Percentiles rank a stretch among this genome's conserved stretches.
phyloP scores from a whole-genome alignment of 164 flowering plant species.

The Chloranthus sessilifolius region DNA sequence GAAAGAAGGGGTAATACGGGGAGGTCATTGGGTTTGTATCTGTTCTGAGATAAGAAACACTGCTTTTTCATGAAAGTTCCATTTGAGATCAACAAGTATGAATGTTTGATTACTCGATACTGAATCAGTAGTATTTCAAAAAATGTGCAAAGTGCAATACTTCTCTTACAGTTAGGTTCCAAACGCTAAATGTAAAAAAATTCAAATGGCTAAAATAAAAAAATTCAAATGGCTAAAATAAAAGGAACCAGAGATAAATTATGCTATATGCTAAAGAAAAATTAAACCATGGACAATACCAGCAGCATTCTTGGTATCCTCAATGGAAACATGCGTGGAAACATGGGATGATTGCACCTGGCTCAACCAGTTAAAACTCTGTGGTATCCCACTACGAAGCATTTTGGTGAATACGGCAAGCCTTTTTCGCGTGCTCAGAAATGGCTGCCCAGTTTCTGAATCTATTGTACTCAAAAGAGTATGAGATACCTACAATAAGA shows the following conservation, averaged over 20 bases:
- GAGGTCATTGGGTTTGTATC: too few relatives aligned
- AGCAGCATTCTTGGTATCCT: constrained; percentile 25
- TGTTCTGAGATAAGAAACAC: too few relatives aligned
- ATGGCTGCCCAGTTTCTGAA: constrained; percentile 65
- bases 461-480: constrained; percentile 88
- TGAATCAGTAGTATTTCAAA: too few relatives aligned
- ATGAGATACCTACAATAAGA: constrained; percentile 74
- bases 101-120: too few relatives aligned
- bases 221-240: background rate
- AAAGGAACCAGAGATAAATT: background rate
- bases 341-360: constrained; percentile 25
- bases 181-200: background rate
- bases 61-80: too few relatives aligned
- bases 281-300: constrained; percentile 31
- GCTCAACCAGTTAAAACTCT: constrained; percentile 50
- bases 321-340: constrained; percentile 18
- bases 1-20: too few relatives aligned
- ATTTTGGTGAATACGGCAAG: constrained; percentile 66
- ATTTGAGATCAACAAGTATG: too few relatives aligned
- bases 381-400: constrained; percentile 81
- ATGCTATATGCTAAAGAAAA: background rate
- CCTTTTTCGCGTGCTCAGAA: constrained; percentile 46
- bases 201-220: background rate
- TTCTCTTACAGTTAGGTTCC: too few relatives aligned
- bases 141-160: too few relatives aligned